These are phyloP conservation scores for Ganoderma lingzhi DNA, from an alignment of 1,284 basidiomycete genomes.

Conservation along the genomic window DNA sequence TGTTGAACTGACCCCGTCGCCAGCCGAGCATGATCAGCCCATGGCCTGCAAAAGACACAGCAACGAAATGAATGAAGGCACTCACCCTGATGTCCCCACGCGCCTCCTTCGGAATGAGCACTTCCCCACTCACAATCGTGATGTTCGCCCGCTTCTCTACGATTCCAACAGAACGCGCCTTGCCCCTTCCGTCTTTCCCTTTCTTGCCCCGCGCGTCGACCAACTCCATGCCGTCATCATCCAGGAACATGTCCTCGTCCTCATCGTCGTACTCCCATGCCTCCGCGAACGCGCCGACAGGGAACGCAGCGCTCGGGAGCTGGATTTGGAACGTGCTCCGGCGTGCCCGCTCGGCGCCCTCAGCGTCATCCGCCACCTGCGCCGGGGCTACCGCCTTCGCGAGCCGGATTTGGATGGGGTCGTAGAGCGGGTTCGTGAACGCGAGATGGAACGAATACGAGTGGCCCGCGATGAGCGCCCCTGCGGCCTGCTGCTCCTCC, in stretches of 20 bases:
- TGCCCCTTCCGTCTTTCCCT: constrained; percentile 55
- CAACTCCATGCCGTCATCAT: constrained; percentile 67
- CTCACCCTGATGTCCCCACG: constrained; percentile 78
- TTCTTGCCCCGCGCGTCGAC: constrained; percentile 46
- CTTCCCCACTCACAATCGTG: constrained; percentile 86
- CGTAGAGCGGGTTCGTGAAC: constrained; percentile 93
- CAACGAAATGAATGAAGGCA: constrained; percentile 13
- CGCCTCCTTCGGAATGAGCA: constrained; percentile 80
- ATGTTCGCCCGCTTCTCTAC: constrained; percentile 88
- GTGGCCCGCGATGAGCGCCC: constrained; percentile 72
- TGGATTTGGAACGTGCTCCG: constrained; percentile 80
- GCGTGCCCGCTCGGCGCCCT: constrained; percentile 58
- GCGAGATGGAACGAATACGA: constrained; percentile 90
- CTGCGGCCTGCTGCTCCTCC: constrained; percentile 48
- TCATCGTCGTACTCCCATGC: constrained; percentile 97
- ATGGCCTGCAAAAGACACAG: background rate
- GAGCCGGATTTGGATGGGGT: constrained; percentile 89
- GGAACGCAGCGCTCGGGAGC: constrained; percentile 78
- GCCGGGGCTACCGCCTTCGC: constrained; percentile 56
- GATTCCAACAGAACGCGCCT: constrained; percentile 77
- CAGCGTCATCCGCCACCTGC: constrained; percentile 47
- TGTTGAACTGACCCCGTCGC: constrained; percentile 74
- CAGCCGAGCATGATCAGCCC: constrained; percentile 27
- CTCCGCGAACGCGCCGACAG: constrained; percentile 89
- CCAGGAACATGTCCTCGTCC: constrained; percentile 84